These are phyloP conservation scores for Casaregolazyma suthepensis DNA, from an alignment of 1,139 yeast species.

Conservation along the genomic window DNA sequence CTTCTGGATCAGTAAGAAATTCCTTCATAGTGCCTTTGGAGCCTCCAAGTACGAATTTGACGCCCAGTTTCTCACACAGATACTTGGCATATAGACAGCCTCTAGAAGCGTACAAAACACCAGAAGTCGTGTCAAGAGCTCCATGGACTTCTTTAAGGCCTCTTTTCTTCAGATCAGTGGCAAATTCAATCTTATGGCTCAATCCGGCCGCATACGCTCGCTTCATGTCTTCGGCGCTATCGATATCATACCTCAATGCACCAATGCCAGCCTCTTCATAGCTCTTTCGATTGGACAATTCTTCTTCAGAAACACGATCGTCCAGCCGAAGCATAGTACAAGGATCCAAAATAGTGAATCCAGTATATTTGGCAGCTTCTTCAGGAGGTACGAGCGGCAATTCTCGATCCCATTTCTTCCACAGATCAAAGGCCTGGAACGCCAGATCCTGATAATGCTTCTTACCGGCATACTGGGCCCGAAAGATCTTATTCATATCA, in stretches of 20 bases:
- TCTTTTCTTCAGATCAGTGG: conserved; percentile 7
- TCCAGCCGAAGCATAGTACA: conserved; percentile 12
- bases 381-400: conserved; percentile 8
- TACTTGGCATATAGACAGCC: conserved; percentile 14
- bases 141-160: conserved; percentile 12
- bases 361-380: conserved; percentile 10
- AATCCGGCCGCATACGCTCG: conserved; percentile 13
- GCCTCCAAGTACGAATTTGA: conserved; percentile 29
- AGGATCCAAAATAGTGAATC: conserved; percentile 7
- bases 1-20: conserved; percentile 19
- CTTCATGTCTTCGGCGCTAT: conserved; percentile 9
- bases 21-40: conserved; percentile 21
- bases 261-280: conserved; percentile 11
- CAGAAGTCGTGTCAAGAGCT: conserved; percentile 14
- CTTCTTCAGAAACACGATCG: conserved; percentile 11
- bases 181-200: conserved; percentile 12
- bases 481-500: conserved; percentile 38
- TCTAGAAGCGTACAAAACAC: conserved; percentile 13
- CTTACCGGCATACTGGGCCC: conserved; percentile 38
- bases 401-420: conserved; percentile 22
- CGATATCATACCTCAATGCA: conserved; percentile 11
- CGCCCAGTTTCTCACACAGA: conserved; percentile 29
- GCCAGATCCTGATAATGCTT: conserved; percentile 36
- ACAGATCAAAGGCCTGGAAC: conserved; percentile 31
- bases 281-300: conserved; percentile 8